These are phyloP conservation scores for Candida rishiriensis DNA, from an alignment of 805 yeast species.

Conservation along the genomic window DNA sequence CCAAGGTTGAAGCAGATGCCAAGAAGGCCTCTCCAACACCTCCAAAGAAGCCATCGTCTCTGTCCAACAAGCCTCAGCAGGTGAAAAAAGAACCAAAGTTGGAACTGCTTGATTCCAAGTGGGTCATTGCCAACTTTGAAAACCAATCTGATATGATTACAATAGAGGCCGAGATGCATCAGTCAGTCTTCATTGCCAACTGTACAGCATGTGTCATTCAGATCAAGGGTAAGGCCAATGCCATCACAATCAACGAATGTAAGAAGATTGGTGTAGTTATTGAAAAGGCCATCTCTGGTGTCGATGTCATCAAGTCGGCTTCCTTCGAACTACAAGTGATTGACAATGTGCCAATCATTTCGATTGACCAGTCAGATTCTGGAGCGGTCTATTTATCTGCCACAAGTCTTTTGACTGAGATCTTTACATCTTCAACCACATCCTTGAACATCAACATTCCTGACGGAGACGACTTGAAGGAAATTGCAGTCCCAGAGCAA, in stretches of 20 bases:
- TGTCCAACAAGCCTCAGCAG: slow-evolving; percentile 32
- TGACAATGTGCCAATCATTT: slow-evolving; percentile 77
- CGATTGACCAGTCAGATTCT: slow-evolving; percentile 84
- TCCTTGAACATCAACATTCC: slow-evolving; percentile 85
- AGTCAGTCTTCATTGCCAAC: slow-evolving; percentile 84
- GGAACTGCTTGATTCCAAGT: slow-evolving; percentile 80
- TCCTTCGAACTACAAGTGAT: slow-evolving; percentile 82
- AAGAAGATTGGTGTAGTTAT: slow-evolving; percentile 70
- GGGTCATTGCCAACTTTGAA: slow-evolving; percentile 82
- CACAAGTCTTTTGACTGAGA: slow-evolving; percentile 66
- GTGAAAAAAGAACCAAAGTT: slow-evolving; percentile 45
- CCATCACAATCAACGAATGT: slow-evolving; percentile 75
- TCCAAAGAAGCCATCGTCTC: slow-evolving; percentile 75
- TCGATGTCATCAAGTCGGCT: slow-evolving; percentile 78
- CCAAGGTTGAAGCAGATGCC: slow-evolving; percentile 38
- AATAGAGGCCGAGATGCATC: slow-evolving; percentile 78
- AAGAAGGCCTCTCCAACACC: slow-evolving; percentile 61
- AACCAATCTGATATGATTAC: slow-evolving; percentile 56
- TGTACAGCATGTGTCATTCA: slow-evolving; percentile 72
- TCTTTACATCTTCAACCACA: slow-evolving; percentile 81
- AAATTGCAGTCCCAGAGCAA: slow-evolving; percentile 89
- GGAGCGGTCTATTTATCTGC: slow-evolving; percentile 76
- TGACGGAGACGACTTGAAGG: slow-evolving; percentile 69
- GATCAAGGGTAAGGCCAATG: slow-evolving; percentile 87
- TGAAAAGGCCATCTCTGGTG: slow-evolving; percentile 80